These are phyloP conservation scores for Nitzschia inconspicua DNA, from an alignment of 108 stramenopile species.

Conservation along the genomic window DNA sequence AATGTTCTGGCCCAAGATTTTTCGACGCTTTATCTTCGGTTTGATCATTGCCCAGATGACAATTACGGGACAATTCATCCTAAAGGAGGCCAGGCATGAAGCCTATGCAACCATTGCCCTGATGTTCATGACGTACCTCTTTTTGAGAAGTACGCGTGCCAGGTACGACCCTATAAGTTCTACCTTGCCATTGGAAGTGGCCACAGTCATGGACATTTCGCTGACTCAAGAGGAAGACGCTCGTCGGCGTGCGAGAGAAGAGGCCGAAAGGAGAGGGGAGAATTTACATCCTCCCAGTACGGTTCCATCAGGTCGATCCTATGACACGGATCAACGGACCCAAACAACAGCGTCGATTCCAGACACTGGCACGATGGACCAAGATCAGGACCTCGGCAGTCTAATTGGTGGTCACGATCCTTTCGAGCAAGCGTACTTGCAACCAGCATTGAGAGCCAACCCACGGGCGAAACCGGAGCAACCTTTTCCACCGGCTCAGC, in stretches of 20 bases:
- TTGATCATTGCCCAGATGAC: constrained; percentile 88
- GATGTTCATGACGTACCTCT: constrained; percentile 85
- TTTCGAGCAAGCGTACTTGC: constrained; percentile 78
- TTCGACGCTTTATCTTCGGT: constrained; percentile 87
- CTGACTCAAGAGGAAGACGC: constrained; percentile 71
- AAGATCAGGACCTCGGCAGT: constrained; percentile 52
- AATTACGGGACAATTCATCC: constrained; percentile 88
- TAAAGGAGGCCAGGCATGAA: constrained; percentile 85
- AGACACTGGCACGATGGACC: constrained; percentile 18
- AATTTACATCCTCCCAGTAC: constrained; percentile 7
- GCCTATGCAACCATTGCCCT: constrained; percentile 86
- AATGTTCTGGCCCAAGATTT: constrained; percentile 92
- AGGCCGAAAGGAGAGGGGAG: neutral
- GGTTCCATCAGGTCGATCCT: constrained; percentile 15
- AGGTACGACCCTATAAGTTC: constrained; percentile 84
- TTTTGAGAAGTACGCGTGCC: constrained; percentile 77
- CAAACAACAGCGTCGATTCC: constrained; percentile 19
- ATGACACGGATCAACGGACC: constrained; percentile 10
- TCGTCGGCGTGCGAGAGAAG: constrained; percentile 15
- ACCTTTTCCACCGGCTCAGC: constrained; percentile 83
- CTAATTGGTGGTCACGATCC: constrained; percentile 68
- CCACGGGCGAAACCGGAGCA: constrained; percentile 82
- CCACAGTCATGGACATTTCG: constrained; percentile 88
- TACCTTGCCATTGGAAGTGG: constrained; percentile 82
- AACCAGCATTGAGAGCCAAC: constrained; percentile 78